Evolutionary conservation across 441 rosid genomes (phyloP), one percentile per base, ranked within the genome.

Genomic region (Erodium chrysanthum): DNA sequence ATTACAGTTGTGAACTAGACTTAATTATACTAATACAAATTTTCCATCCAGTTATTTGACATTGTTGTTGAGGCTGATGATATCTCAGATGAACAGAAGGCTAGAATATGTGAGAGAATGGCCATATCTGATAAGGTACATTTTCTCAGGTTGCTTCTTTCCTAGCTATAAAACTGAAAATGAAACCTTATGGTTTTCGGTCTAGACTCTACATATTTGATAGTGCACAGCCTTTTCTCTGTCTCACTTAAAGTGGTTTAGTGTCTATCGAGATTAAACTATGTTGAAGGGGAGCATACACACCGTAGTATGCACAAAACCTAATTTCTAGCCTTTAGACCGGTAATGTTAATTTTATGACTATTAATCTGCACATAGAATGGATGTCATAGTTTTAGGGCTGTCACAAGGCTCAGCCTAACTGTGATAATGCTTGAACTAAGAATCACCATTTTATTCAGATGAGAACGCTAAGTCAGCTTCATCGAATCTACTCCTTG

Each of bases 21-120:
- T n/a, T n/a, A n/a, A 33, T 60, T 59, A 59, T 11, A 11, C 70
- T 42, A 66, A 72, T 66, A 78, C 70, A 48, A 21, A 25, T 48
- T 65, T 71, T 64, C 42, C 54, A 76, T 79, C 67, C 86, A 91
- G 96, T 73, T 91, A 75, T 84, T 89, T 71, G 92, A 94, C 37
- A 60, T 84, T 68, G 80, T 85, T 75, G 87, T 84, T 1, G 84
- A 80, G 79, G 83, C 85, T 60, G 93, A 83, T 65, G 96, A 91
- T 74, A 76, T 88, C 71, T 77, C 91, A 1, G 99, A 94, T 79
- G 92, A 82, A 67, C 94, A 91, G 81, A 89, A 89, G 87, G 96
- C 96, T 81, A 83, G 84, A 73, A 87, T 94, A 81, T 88, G 89
- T 86, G 87, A 82, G 79, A 75, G 83, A 66, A 79, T 91, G 75